Evolutionary conservation across 2,329 filamentous ascomycete genomes (phyloP).

Genomic region (Akanthomyces uredinophilus): DNA sequence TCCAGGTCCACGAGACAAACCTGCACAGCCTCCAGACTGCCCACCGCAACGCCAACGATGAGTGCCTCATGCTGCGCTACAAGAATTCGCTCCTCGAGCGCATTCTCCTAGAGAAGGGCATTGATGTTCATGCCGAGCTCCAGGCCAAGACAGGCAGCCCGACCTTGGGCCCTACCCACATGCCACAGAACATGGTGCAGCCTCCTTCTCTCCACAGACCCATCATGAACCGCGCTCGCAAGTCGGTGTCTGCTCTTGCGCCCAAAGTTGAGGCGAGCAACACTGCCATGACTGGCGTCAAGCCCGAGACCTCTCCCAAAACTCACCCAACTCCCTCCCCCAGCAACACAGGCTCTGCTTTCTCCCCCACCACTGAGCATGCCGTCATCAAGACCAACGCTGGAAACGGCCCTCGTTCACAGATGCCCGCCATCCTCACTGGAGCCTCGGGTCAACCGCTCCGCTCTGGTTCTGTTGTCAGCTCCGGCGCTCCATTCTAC

Average conservation of each 20-base stretch:
- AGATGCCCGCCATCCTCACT: slow-evolving; percentile 26
- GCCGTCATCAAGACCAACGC: slow-evolving; percentile 41
- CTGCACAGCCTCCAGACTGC: slow-evolving; percentile 89
- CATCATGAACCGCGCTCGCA: slow-evolving; percentile 71
- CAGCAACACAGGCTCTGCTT: slow-evolving; percentile 40
- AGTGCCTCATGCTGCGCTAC: slow-evolving; percentile 96
- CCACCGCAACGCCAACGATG: slow-evolving; percentile 89
- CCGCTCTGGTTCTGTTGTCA: slow-evolving; percentile 31
- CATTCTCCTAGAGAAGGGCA: slow-evolving; percentile 93
- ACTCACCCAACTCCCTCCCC: slow-evolving; percentile 72
- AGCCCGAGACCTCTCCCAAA: slow-evolving; percentile 61
- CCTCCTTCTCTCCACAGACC: slow-evolving; percentile 73
- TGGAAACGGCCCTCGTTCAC: slow-evolving; percentile 27
- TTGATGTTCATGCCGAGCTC: slow-evolving; percentile 95
- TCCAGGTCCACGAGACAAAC: slow-evolving; percentile 93
- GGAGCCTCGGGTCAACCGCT: slow-evolving; percentile 27
- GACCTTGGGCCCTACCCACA: slow-evolving; percentile 64
- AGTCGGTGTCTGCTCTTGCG: slow-evolving; percentile 69
- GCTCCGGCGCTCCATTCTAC: slow-evolving; percentile 58
- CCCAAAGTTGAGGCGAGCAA: slow-evolving; percentile 61
- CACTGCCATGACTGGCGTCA: slow-evolving; percentile 43
- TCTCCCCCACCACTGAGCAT: slow-evolving; percentile 44
- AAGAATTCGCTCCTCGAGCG: slow-evolving; percentile 96
- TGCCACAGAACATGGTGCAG: slow-evolving; percentile 64
- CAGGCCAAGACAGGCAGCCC: slow-evolving; percentile 88